phyloP scores from a whole-genome alignment of 495 filamentous ascomycete genomes.

The Cairneyella variabilis region DNA sequence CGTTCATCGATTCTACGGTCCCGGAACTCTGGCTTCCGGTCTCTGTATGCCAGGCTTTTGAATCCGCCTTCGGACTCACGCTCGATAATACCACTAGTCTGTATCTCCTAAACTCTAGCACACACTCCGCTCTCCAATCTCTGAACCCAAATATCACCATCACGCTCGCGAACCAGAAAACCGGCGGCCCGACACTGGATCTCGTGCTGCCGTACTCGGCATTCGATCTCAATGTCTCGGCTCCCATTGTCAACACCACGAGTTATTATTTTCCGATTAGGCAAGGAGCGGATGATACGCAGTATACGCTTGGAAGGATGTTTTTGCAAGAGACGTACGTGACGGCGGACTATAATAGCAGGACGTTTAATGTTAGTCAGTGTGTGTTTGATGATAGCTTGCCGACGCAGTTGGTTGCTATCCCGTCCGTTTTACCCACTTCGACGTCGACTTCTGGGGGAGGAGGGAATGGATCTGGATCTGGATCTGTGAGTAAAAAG shows the following conservation, averaged over 20 bases:
- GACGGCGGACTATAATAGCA: slow-evolving; percentile 42
- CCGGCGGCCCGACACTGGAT: slow-evolving; percentile 38
- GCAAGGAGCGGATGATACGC: slow-evolving; percentile 42
- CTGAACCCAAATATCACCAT: slow-evolving; percentile 50
- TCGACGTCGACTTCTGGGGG: slow-evolving; percentile 8
- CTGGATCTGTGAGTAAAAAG: neutral
- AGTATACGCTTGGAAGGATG: slow-evolving; percentile 52
- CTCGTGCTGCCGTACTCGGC: slow-evolving; percentile 50
- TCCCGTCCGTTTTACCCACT: slow-evolving; percentile 11
- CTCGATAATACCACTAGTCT: slow-evolving; percentile 39
- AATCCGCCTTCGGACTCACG: slow-evolving; percentile 45
- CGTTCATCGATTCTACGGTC: slow-evolving; percentile 51
- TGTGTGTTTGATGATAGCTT: slow-evolving; percentile 29
- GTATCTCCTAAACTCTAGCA: slow-evolving; percentile 46
- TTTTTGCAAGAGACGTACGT: slow-evolving; percentile 56
- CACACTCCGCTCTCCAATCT: slow-evolving; percentile 38
- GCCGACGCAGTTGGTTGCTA: slow-evolving; percentile 9
- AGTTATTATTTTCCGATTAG: slow-evolving; percentile 51
- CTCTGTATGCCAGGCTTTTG: slow-evolving; percentile 49
- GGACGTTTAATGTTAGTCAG: slow-evolving; percentile 42
- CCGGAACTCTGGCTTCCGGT: slow-evolving; percentile 53
- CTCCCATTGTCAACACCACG: slow-evolving; percentile 31
- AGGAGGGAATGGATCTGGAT: neutral
- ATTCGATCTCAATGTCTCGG: slow-evolving; percentile 44
- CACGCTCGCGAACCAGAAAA: slow-evolving; percentile 37